Evolutionary conservation across 495 filamentous ascomycete species (phyloP).

Genomic region (Chaetomium tenue): DNA sequence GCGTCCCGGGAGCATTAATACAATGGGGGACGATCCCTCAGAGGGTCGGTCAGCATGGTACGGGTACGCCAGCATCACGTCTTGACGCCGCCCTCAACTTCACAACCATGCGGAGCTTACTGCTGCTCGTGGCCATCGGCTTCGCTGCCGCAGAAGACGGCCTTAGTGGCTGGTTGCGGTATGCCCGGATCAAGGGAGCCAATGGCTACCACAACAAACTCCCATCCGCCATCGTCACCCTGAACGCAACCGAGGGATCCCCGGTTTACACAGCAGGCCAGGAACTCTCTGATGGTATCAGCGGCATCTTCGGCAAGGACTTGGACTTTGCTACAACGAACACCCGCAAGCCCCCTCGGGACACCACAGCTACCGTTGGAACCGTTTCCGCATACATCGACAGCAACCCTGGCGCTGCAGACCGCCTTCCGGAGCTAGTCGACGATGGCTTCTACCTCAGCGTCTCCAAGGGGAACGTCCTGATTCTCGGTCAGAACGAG

Average conservation of each 20-base stretch:
- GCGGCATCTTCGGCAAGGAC: constrained; percentile 51
- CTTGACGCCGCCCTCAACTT: background rate
- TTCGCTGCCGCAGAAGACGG: constrained; percentile 57
- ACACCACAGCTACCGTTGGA: constrained; percentile 50
- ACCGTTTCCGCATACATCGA: constrained; percentile 54
- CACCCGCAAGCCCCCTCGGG: constrained; percentile 22
- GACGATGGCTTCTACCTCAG: constrained; percentile 65
- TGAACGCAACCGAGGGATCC: constrained; percentile 52
- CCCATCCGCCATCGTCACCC: constrained; percentile 53
- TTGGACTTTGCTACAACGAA: constrained; percentile 33
- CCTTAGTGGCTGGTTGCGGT: constrained; percentile 62
- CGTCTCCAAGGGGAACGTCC: constrained; percentile 44
- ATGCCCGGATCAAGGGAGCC: constrained; percentile 53
- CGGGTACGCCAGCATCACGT: background rate
- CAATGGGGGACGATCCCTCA: background rate
- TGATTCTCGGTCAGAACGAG: constrained; percentile 66
- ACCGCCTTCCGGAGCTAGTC: constrained; percentile 45
- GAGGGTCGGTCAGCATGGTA: background rate
- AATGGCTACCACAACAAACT: constrained; percentile 32
- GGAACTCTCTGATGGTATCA: constrained; percentile 59
- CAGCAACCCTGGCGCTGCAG: constrained; percentile 17
- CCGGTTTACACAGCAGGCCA: constrained; percentile 59
- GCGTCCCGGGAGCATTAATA: constrained; percentile 8
- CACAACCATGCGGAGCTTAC: constrained; percentile 35
- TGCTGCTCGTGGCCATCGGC: constrained; percentile 36